Evolutionary conservation across 768 basidiomycete genomes (phyloP), one percentile per base, ranked within the genome.

Genomic region (Rhizopogon vulgaris): DNA sequence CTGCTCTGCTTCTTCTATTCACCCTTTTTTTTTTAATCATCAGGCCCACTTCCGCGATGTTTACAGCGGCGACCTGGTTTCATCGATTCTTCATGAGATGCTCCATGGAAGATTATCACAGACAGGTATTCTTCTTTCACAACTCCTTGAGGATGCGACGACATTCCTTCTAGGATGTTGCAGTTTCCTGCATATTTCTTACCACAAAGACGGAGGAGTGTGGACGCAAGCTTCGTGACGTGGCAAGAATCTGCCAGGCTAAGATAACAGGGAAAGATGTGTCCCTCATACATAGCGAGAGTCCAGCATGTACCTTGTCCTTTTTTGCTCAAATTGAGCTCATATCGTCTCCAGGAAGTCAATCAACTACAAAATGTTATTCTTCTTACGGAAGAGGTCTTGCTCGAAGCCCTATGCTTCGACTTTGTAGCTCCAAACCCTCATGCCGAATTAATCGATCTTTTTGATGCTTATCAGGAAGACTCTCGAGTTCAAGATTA

Each of bases 121-220:
- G 75, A 90, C 87, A 69, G 56, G 73, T 69, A 54, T 32, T 36
- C 36, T 53, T 40, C n/a, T 55, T 54, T 49, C 42, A 49, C 39
- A 32, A 4, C 47, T 10, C 43, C 22, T 55, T 52, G 38, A 51
- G 41, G 56, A 11, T 40, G 25, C 30, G 15, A 41, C 51, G 43
- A 48, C 43, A 27, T 36, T 32, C 36, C 25, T 6, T 51, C 56
- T 56, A 93, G 90, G 84, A 90, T 58, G 84, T 90, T 38, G 90
- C 91, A 27, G 90, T 87, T 11, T 77, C 90, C 4, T 92, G 89
- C 65, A 82, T 93, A 54, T 93, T 93, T 61, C 77, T 93, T 52
- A 87, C 90, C 0, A 90, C 90, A n/a, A 93, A 93, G 67, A 92
- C 89, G 1, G 90, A 93, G 65, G 90, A 93, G 68, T 91, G 87